Base-by-base conservation (phyloP, 1,284 basidiomycete genomes). In the Microbotryum scabiosae region DNA sequence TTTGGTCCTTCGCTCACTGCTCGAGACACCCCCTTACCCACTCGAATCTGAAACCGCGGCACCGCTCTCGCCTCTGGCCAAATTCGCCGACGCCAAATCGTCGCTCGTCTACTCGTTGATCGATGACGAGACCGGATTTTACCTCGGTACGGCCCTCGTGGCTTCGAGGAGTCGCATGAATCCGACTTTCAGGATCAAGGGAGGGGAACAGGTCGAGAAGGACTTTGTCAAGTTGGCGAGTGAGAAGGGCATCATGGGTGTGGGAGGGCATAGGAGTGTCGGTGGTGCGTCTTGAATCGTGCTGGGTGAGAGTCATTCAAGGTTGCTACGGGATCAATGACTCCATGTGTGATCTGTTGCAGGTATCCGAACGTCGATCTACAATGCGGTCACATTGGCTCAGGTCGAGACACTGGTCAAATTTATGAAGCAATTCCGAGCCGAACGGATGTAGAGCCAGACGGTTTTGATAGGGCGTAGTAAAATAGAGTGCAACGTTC, bases 361-460 rank as follows among this genome's bases (percentile, higher is more conserved):
- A 75, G 85, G 93, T 18, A 86, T 96, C 60, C 86, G 96, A 20
- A 84, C 88, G 5, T 96, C 91, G 21, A 78, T 98, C 7, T 99
- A 99, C 79, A 99, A 99, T 67, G 93, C 94, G 10, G 81, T 97
- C 64, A 87, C 87, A 2, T 84, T 92, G 66, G 85, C 89, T 62
- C 83, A 90, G 65, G 79, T 81, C 4, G 64, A 78, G 62, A 73
- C 70, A 20, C 69, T 82, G 28, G 77, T 76, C 52, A 74, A 75
- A 10, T 80, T 80, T 66, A 81, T 82, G 73, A 68, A 74, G 44
- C 68, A 72, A 12, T 81, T 80, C 56, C 46, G 46, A 18, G 66
- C 57, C 10, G 45, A 47, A 26, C 7, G n/a, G 43, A 18, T 41
- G 12, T 41, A 41, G 36, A 18, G 36, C 36, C 4, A 16, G 36